Base-by-base conservation (phyloP, 257 asterid genomes). In the Nicotiana paniculata region DNA sequence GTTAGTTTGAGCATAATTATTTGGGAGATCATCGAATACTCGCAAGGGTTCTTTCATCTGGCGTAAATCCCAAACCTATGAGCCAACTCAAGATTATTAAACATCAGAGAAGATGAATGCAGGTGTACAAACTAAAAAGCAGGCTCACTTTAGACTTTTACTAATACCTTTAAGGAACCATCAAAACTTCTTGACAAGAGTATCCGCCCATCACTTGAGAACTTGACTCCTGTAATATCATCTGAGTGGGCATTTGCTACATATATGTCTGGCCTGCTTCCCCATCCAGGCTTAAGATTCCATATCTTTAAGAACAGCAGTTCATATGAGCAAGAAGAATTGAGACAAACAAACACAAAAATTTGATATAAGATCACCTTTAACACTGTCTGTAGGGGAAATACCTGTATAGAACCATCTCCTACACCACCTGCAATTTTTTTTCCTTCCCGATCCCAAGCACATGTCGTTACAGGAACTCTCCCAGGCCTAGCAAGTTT, bases 251-350 rank as follows among this genome's bases (percentile, higher is more conserved):
- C 93, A 59, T 82, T 83, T 53, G 84, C 86, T 77, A 92, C 87
- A 66, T 83, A 81, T 79, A 87, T 81, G 81, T 94, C 99, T 48
- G 99, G 99, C 86, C 96, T 92, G 90, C 97, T 92, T 83, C 95
- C 99, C 99, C 98, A 96, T 84, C 97, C 98, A 86, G 99, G 91
- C 87, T 94, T 96, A 82, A 93, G 88, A 86, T 88, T 96, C 99
- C 99, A 96, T 85, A 96, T 87, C 97, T 96, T 87, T 78, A 85
- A 81, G 85, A 74, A 46, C 48, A 53, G 53, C 33, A 43, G 61
- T 78, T n/a, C 69, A 37, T 32, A 64, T 61, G 68, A 37, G 30
- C 1, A 61, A 79, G 37, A 82, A 16, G 57, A 77, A 37, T 17
- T 51, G 74, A 16, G 65, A 26, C 59, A 81, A 48, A 65, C 66